Evolutionary conservation across 2,329 filamentous ascomycete genomes (phyloP).

Genomic region (Claviceps pazoutovae): DNA sequence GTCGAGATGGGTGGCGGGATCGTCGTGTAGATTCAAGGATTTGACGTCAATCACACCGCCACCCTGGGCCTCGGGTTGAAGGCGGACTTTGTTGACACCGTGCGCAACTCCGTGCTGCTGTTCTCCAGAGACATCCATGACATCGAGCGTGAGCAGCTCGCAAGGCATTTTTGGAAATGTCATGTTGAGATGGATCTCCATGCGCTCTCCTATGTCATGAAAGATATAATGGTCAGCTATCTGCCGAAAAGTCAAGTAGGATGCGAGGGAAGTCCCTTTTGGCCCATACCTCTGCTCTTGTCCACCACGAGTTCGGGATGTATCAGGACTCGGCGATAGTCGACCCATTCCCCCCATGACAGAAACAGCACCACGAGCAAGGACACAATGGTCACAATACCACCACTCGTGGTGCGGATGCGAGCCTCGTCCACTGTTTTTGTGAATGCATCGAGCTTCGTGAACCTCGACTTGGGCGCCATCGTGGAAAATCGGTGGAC

Average conservation of each 20-base stretch:
- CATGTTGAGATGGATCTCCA: conserved; percentile 98
- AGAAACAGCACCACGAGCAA: conserved; percentile 79
- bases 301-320: conserved; percentile 91
- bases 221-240: conserved; percentile 6
- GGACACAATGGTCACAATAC: conserved; percentile 85
- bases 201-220: conserved; percentile 62
- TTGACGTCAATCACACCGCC: conserved; percentile 60
- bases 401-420: conserved; percentile 87
- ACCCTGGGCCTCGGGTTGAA: conserved; percentile 59
- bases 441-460: conserved; percentile 92
- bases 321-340: conserved; percentile 76
- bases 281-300: conserved; percentile 67
- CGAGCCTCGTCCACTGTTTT: conserved; percentile 98
- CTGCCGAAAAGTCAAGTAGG: too few species aligned
- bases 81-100: conserved; percentile 80
- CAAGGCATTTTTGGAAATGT: conserved; percentile 90
- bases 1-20: conserved; percentile 64
- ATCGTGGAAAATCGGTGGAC: conserved; percentile 31
- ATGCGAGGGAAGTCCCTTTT: neutral
- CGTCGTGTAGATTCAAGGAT: conserved; percentile 50
- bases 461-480: conserved; percentile 87
- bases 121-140: conserved; percentile 98
- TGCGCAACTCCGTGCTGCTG: conserved; percentile 90
- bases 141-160: conserved; percentile 88
- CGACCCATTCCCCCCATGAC: conserved; percentile 88